Evolutionary conservation across 2,329 filamentous ascomycete genomes (phyloP).

Genomic region (Sporothrix variecibatus): DNA sequence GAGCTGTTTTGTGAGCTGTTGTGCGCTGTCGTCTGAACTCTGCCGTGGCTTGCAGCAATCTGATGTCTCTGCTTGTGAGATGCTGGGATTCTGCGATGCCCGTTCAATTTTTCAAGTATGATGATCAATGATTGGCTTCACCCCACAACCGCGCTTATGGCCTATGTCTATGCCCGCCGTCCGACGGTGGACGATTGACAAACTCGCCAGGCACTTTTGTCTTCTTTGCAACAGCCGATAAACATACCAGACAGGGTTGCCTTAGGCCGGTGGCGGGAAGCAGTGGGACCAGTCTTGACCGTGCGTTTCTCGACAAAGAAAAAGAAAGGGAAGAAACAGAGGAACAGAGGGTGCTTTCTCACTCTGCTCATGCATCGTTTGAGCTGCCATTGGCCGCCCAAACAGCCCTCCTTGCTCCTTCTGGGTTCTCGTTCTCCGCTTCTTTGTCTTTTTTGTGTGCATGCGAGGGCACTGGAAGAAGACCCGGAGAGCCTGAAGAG

Average conservation of each 20-base stretch:
- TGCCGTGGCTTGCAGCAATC: not conserved
- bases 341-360: not conserved
- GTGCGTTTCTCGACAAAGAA: not conserved
- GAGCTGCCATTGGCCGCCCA: not conserved
- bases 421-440: not conserved
- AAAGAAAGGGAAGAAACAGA: too few relatives aligned
- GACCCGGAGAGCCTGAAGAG: not conserved
- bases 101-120: not conserved
- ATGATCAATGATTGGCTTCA: not conserved
- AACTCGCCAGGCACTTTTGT: not conserved
- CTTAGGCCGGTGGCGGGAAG: not conserved
- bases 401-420: not conserved
- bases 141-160: not conserved
- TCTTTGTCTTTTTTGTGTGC: not conserved
- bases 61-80: not conserved
- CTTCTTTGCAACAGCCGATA: not conserved
- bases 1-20: not conserved
- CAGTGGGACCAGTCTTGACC: not conserved
- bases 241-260: constrained; percentile 2
- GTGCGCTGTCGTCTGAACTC: constrained; percentile 5
- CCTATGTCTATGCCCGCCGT: not conserved
- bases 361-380: not conserved
- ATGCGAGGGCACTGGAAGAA: not conserved
- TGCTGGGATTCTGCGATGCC: not conserved
- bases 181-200: not conserved